These are phyloP conservation scores for Bocquillonia castaneifolia DNA, from an alignment of 441 rosid species.

Conservation along the genomic window DNA sequence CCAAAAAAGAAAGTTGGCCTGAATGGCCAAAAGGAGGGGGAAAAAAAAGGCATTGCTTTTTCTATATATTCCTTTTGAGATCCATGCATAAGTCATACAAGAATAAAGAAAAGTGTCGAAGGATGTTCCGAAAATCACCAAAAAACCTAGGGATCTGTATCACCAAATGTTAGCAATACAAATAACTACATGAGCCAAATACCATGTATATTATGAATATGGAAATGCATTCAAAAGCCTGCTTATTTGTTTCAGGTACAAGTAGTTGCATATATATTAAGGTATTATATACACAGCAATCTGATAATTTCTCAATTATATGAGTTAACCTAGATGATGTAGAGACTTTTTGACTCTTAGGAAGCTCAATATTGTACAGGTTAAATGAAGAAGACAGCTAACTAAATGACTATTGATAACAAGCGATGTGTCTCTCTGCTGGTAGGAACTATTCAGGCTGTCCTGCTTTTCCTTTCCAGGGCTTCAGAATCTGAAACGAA, in stretches of 20 bases:
- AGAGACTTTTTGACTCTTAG: background rate
- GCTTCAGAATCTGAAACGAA: constrained; percentile 87
- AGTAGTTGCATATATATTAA: background rate
- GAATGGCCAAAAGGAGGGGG: too few species aligned
- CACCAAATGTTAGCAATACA: too few species aligned
- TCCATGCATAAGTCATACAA: too few species aligned
- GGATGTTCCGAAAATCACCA: too few species aligned
- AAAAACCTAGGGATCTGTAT: too few species aligned
- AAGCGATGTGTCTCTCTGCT: background rate
- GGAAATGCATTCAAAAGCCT: background rate
- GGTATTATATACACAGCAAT: background rate
- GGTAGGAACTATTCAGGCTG: constrained; percentile 3
- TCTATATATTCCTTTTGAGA: too few species aligned
- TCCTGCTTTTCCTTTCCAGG: constrained; percentile 29
- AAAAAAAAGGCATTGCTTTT: too few species aligned
- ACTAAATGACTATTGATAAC: background rate
- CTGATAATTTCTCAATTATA: background rate
- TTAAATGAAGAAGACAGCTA: background rate
- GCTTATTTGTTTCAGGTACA: background rate
- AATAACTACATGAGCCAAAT: background rate
- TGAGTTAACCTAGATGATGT: background rate
- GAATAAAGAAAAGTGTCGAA: too few species aligned
- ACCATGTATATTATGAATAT: background rate
- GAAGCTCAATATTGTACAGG: constrained; percentile 7
- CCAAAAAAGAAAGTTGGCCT: too few species aligned